Evolutionary conservation across 2,329 filamentous ascomycete species (phyloP).

Genomic region (Cladosporium sp.): DNA sequence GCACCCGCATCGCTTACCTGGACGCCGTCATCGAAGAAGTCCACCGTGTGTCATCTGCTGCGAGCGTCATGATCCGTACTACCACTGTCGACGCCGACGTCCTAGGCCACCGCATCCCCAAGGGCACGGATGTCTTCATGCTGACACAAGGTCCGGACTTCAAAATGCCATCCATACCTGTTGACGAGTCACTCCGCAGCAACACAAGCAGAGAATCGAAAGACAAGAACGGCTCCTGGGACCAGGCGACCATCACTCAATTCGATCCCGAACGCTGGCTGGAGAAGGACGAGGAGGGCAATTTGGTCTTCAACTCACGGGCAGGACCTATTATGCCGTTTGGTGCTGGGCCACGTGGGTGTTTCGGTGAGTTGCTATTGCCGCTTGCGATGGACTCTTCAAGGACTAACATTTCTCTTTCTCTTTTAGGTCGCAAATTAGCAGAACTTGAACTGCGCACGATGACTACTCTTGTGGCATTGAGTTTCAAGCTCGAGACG

Average conservation of each 20-base stretch:
- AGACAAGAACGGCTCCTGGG: slow-evolving; percentile 26
- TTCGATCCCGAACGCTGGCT: slow-evolving; percentile 43
- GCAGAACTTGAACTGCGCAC: slow-evolving; percentile 21
- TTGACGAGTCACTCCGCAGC: slow-evolving; percentile 31
- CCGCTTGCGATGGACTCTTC: neutral
- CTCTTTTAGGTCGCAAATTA: slow-evolving; percentile 17
- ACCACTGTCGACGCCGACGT: slow-evolving; percentile 37
- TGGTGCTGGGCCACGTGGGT: slow-evolving; percentile 35
- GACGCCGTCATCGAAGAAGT: slow-evolving; percentile 42
- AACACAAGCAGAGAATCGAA: slow-evolving; percentile 26
- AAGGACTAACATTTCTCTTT: neutral
- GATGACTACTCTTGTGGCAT: neutral
- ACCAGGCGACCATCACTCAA: slow-evolving; percentile 23
- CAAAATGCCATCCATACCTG: slow-evolving; percentile 17
- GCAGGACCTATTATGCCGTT: slow-evolving; percentile 35
- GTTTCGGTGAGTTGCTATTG: slow-evolving; percentile 28
- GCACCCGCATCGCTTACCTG: slow-evolving; percentile 32
- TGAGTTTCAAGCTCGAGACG: slow-evolving; percentile 1
- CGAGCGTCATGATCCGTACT: slow-evolving; percentile 25
- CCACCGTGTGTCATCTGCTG: slow-evolving; percentile 31
- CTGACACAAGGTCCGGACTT: slow-evolving; percentile 22
- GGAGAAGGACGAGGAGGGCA: slow-evolving; percentile 21
- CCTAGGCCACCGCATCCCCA: slow-evolving; percentile 39
- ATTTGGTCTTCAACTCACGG: slow-evolving; percentile 31
- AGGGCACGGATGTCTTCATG: slow-evolving; percentile 34